Conservation (phyloP, 257 asterid species). For the Fraxinus pennsylvanica region DNA sequence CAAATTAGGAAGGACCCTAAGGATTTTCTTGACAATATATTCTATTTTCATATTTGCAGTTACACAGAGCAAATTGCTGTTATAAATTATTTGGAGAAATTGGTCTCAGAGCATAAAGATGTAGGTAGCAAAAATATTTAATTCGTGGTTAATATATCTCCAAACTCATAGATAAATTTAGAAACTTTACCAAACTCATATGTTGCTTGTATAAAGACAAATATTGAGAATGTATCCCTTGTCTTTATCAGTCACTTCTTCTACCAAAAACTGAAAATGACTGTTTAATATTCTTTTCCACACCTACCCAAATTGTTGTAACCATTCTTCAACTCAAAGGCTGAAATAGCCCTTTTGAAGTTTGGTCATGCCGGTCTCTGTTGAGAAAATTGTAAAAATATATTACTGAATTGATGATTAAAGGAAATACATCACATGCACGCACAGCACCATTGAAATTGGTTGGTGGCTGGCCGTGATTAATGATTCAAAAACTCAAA, state of each 20-base stretch:
- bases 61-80: conserved; percentile 90
- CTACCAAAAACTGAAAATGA: background rate
- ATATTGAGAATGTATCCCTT: conserved; percentile 20
- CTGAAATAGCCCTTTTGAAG: conserved; percentile 12
- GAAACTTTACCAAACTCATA: background rate
- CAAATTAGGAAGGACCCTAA: conserved; percentile 49
- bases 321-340: background rate
- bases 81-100: conserved; percentile 80
- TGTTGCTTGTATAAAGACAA: background rate
- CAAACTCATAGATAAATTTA: background rate
- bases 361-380: conserved; percentile 25
- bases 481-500: background rate
- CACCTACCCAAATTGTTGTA: background rate
- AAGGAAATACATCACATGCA: background rate
- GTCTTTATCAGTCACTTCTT: conserved; percentile 31
- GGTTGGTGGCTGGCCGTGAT: background rate
- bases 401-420: conserved; percentile 7
- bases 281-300: background rate
- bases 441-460: background rate
- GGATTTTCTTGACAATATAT: conserved; percentile 76
- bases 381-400: background rate
- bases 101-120: conserved; percentile 78
- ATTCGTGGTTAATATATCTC: background rate
- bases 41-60: conserved; percentile 83
- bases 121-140: conserved; percentile 45